Conservation (phyloP, 352 stramenopile genomes). For the Thraustochytrium striatum region DNA sequence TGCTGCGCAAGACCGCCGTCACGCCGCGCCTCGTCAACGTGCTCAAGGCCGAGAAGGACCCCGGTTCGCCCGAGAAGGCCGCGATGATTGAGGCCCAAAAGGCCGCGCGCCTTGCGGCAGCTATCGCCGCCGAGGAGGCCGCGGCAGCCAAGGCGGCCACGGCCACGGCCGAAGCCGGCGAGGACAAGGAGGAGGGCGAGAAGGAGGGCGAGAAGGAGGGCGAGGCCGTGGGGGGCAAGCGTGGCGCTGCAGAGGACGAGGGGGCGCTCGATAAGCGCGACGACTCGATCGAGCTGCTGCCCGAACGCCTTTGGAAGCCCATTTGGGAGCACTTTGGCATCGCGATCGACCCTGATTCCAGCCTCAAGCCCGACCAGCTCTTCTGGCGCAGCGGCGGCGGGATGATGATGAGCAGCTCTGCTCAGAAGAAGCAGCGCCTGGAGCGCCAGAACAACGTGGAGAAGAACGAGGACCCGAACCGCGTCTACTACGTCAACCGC, state of each 20-base stretch:
- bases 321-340: constrained; percentile 8
- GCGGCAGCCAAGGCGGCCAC: not conserved
- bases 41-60: too few species aligned
- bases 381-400: constrained; percentile 20
- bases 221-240: not conserved
- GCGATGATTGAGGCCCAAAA: not conserved
- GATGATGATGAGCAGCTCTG: not conserved
- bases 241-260: not conserved
- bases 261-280: constrained; percentile 4
- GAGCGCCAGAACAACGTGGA: not conserved
- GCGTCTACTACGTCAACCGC: not conserved
- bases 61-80: not conserved
- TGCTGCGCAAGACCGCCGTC: constrained; percentile 82
- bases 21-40: too few species aligned
- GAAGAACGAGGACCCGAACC: constrained; percentile 10
- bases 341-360: not conserved
- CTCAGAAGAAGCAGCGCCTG: constrained; percentile 11
- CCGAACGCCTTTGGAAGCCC: not conserved
- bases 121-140: not conserved
- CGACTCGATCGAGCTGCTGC: not conserved
- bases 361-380: constrained; percentile 14
- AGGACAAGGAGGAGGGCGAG: not conserved
- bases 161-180: not conserved
- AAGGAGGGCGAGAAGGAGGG: not conserved
- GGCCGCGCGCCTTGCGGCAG: not conserved